Base-by-base conservation (phyloP, 2,329 filamentous ascomycete species). In the Claviceps sp. region DNA sequence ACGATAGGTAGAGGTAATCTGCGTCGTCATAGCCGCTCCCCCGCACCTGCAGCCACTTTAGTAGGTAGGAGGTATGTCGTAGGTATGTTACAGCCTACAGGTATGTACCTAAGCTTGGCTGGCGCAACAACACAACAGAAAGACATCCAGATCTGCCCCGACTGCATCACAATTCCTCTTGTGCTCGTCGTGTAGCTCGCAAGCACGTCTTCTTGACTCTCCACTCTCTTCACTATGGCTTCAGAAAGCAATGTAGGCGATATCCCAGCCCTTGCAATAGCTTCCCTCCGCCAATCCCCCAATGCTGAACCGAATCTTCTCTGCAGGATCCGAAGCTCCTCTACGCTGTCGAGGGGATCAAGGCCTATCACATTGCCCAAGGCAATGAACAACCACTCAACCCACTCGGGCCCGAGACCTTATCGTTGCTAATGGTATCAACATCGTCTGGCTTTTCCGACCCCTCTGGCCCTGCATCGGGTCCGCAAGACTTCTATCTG, bases 371-470 rank as follows among this genome's bases (percentile, higher is more conserved):
- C 65, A 82, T 97, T 55, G 81, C 89, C 67, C 81, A 95, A 77
- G 91, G 93, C 67, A 79, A 84, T 59, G 90, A 97, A 69, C 74
- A 84, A 52, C 78, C 81, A 14, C 81, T 98, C 61, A 97, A 89
- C 14, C 82, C 86, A 1, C 85, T 86, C 2, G 89, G 90, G 2
- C 85, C 89, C 18, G 89, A 96, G 71, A 96, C 90, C 0, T 76
- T 98, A 51, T 95, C 91, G 22, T 76, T 97, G 52, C 72, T 97
- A 61, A 97, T 97, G 91, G 91, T 97, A 18, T 91, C 91, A 6
- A 96, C 91, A 3, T 85, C 85, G 16, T 87, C 87, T 34, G 79
- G 84, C 24, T 87, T 81, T 61, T 74, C 77, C 47, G 77, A 80
- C 53, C 63, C 69, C 9, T 61, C 72, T 13, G 77, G 76, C 52